Percentiles rank a stretch among this genome's conserved stretches.
Evolutionary conservation across 768 basidiomycete genomes (phyloP).

Genomic region (Boletus patriciae): DNA sequence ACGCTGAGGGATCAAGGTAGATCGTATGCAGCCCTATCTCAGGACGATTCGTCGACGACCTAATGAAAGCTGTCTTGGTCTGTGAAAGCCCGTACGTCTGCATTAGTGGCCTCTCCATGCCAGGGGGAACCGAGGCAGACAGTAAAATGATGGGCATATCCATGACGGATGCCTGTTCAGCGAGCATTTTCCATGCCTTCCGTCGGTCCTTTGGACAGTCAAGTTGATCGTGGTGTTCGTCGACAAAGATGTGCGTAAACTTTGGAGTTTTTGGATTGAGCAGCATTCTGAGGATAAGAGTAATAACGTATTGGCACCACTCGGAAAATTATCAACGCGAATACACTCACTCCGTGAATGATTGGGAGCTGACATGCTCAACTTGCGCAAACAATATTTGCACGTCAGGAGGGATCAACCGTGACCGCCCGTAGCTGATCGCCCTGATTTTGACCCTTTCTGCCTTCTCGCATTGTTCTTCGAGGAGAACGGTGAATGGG

Average conservation of each 20-base stretch:
- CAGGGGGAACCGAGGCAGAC: not conserved
- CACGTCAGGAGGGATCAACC: not conserved
- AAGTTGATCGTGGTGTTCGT: constrained; percentile 10
- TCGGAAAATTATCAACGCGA: too few relatives aligned
- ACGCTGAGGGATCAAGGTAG: not conserved
- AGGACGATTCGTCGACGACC: not conserved
- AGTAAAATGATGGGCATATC: not conserved
- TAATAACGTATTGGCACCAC: not conserved
- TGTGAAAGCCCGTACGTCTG: not conserved
- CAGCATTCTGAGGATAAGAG: not conserved
- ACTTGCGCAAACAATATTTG: constrained; percentile 13
- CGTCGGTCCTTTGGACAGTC: not conserved
- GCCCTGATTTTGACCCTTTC: not conserved
- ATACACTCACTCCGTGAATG: not conserved
- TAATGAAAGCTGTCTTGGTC: not conserved
- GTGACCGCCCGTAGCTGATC: not conserved
- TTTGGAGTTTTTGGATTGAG: not conserved
- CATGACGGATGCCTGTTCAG: not conserved
- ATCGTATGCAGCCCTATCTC: constrained; percentile 6
- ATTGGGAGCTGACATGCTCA: not conserved
- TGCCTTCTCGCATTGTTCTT: constrained; percentile 6
- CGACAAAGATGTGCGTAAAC: not conserved
- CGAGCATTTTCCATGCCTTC: not conserved
- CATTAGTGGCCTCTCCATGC: not conserved
- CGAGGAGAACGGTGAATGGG: constrained; percentile 1